phyloP scores from a whole-genome alignment of 2,329 filamentous ascomycete genomes.

The Penicillium hordei region DNA sequence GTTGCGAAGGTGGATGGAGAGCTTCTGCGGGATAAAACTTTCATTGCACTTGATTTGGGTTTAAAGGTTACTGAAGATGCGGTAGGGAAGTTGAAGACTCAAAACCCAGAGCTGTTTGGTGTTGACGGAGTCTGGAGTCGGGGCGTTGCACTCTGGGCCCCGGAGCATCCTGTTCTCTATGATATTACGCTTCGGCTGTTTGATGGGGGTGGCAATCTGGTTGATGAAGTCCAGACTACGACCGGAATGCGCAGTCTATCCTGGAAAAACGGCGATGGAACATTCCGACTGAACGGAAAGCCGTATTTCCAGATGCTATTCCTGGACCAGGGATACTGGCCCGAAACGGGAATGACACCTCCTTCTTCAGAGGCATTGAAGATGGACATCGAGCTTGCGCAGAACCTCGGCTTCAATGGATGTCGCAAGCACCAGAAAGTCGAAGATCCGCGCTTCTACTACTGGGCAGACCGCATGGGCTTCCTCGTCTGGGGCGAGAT shows the following conservation, averaged over 20 bases:
- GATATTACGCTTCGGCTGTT: constrained; percentile 58
- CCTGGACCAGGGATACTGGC: constrained; percentile 71
- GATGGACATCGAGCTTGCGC: constrained; percentile 63
- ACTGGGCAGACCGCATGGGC: constrained; percentile 65
- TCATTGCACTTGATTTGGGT: constrained; percentile 49
- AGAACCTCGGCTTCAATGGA: constrained; percentile 67
- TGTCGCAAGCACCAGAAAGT: constrained; percentile 68
- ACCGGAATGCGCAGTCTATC: constrained; percentile 62
- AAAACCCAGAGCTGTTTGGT: constrained; percentile 33
- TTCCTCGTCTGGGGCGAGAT: constrained; percentile 70
- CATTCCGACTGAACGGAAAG: constrained; percentile 65
- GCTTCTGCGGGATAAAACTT: constrained; percentile 53
- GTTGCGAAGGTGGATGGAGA: constrained; percentile 49
- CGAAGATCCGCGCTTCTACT: constrained; percentile 65
- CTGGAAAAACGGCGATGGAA: constrained; percentile 59
- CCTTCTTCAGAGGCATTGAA: constrained; percentile 66
- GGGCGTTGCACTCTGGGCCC: constrained; percentile 66
- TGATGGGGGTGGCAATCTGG: constrained; percentile 27
- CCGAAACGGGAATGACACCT: constrained; percentile 65
- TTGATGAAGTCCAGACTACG: constrained; percentile 59
- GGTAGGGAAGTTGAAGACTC: background rate
- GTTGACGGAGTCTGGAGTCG: constrained; percentile 55
- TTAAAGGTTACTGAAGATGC: constrained; percentile 49
- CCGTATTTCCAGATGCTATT: constrained; percentile 68
- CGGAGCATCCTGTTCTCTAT: constrained; percentile 63